Evolutionary conservation across 441 rosid genomes (phyloP).

Genomic region (Eutrema salsugineum): DNA sequence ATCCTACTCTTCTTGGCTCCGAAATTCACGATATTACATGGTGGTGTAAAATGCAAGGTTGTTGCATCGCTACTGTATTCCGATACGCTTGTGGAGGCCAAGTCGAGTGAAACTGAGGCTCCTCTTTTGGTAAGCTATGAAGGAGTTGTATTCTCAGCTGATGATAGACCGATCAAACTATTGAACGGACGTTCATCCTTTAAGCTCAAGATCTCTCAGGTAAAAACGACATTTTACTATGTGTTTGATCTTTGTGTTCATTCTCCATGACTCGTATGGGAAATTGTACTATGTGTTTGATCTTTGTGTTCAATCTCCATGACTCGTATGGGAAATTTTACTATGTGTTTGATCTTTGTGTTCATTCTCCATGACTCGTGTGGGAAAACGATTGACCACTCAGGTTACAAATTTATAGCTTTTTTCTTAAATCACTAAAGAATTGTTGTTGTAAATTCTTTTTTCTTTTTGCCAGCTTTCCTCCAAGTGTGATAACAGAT

Average conservation of each 20-base stretch:
- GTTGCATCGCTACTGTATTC: conserved; percentile 65
- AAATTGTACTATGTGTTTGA: too few species aligned
- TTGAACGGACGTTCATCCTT: conserved; percentile 58
- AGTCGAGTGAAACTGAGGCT: conserved; percentile 54
- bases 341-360: not conserved
- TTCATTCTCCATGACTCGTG: not conserved
- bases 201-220: conserved; percentile 81
- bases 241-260: not conserved
- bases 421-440: not conserved
- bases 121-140: conserved; percentile 62
- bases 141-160: conserved; percentile 63
- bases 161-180: conserved; percentile 52
- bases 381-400: not conserved
- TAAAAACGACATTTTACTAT: conserved; percentile 12
- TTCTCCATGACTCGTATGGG: too few species aligned
- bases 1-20: not conserved
- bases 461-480: conserved; percentile 47
- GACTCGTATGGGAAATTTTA: not conserved
- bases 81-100: conserved; percentile 49
- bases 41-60: conserved; percentile 41
- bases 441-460: not conserved
- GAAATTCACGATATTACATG: not conserved
- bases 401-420: not conserved
- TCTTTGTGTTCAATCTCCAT: too few species aligned
- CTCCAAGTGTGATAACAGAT: conserved; percentile 67